Evolutionary conservation across 1,284 basidiomycete genomes (phyloP).

Genomic region (Fistulina hepatica): DNA sequence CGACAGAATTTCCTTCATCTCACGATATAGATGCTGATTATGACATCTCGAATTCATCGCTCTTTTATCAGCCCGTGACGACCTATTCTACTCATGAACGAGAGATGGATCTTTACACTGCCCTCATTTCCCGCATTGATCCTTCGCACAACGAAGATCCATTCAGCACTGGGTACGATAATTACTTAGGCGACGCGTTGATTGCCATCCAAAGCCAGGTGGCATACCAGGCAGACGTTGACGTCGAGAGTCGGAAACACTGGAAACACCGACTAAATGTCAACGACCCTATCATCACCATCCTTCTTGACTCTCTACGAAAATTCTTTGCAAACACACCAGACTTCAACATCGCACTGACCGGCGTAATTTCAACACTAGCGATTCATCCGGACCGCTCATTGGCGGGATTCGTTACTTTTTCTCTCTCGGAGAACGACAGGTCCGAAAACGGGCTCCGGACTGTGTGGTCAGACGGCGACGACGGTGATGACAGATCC

Average conservation of each 20-base stretch:
- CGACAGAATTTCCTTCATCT: slow-evolving; percentile 48
- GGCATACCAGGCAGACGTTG: slow-evolving; percentile 38
- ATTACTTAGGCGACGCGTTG: slow-evolving; percentile 76
- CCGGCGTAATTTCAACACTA: slow-evolving; percentile 69
- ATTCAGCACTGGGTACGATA: slow-evolving; percentile 80
- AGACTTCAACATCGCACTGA: slow-evolving; percentile 82
- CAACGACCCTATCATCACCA: slow-evolving; percentile 66
- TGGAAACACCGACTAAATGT: slow-evolving; percentile 67
- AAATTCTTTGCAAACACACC: slow-evolving; percentile 80
- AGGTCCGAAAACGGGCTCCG: slow-evolving; percentile 20
- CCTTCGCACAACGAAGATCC: slow-evolving; percentile 59
- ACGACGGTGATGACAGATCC: slow-evolving; percentile 65
- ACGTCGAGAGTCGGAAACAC: slow-evolving; percentile 31
- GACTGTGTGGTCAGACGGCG: slow-evolving; percentile 19
- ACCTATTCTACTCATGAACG: slow-evolving; percentile 71
- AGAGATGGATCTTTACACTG: slow-evolving; percentile 73
- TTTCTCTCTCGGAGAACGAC: slow-evolving; percentile 29
- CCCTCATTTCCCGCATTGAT: slow-evolving; percentile 72
- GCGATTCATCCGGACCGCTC: slow-evolving; percentile 79
- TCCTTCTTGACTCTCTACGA: slow-evolving; percentile 60
- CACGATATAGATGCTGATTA: slow-evolving; percentile 22
- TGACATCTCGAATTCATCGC: slow-evolving; percentile 18
- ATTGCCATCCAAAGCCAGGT: slow-evolving; percentile 54
- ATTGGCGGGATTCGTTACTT: slow-evolving; percentile 80
- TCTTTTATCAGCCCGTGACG: slow-evolving; percentile 52